Conservation (phyloP, 148 eudicot species). For the Heliosperma pusillum region DNA sequence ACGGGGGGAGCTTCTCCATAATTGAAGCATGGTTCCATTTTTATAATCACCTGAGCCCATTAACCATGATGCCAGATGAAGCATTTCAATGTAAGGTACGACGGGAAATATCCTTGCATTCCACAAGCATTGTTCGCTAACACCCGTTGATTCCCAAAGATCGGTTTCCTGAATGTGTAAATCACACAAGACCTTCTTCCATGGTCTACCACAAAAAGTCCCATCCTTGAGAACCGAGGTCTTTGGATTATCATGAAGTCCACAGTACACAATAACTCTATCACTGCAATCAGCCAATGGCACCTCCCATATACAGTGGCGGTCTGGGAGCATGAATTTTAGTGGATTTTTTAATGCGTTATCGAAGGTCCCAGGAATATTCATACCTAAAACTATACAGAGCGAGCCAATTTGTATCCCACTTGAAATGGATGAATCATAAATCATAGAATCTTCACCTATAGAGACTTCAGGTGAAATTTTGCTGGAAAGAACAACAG, state of each 20-base stretch:
- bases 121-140: slow-evolving; percentile 79
- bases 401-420: slow-evolving; percentile 83
- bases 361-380: slow-evolving; percentile 43
- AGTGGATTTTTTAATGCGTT: slow-evolving; percentile 31
- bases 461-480: slow-evolving; percentile 77
- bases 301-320: slow-evolving; percentile 99
- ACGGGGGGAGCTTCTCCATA: slow-evolving; percentile 65
- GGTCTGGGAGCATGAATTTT: slow-evolving; percentile 89
- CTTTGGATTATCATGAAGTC: slow-evolving; percentile 97
- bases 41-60: slow-evolving; percentile 60
- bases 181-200: slow-evolving; percentile 77
- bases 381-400: slow-evolving; percentile 75
- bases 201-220: slow-evolving; percentile 95
- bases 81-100: slow-evolving; percentile 77
- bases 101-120: slow-evolving; percentile 85
- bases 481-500: slow-evolving; percentile 78
- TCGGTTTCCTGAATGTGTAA: slow-evolving; percentile 66
- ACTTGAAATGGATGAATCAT: slow-evolving; percentile 78
- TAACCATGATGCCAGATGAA: slow-evolving; percentile 73
- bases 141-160: slow-evolving; percentile 47
- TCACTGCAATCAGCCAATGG: slow-evolving; percentile 69
- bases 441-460: slow-evolving; percentile 93
- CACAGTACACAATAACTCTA: slow-evolving; percentile 84
- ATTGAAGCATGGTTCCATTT: slow-evolving; percentile 37
- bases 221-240: slow-evolving; percentile 56